phyloP scores from a whole-genome alignment of 208 protist genomes.

The Trypanosoma boissoni region DNA sequence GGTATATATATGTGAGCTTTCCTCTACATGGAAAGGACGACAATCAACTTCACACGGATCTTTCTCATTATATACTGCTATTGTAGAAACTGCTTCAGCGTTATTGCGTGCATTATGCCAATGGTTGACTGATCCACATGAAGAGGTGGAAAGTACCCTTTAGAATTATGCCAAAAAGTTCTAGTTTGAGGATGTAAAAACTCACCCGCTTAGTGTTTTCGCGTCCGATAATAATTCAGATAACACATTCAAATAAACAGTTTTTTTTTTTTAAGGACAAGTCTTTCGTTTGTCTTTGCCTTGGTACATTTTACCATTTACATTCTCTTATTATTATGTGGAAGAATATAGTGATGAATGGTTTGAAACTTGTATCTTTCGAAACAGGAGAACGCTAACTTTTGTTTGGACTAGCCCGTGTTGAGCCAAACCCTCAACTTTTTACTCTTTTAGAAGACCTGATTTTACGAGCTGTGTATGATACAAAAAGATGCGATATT shows the following conservation, averaged over 20 bases:
- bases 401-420: slow-evolving; percentile 34
- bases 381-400: slow-evolving; percentile 35
- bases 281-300: slow-evolving; percentile 16
- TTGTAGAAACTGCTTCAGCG: slow-evolving; percentile 6
- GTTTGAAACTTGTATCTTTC: slow-evolving; percentile 26
- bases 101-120: slow-evolving; percentile 6
- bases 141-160: neutral
- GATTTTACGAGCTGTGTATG: slow-evolving; percentile 23
- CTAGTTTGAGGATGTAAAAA: neutral
- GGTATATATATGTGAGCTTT: neutral
- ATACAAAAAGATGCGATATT: slow-evolving; percentile 28
- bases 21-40: slow-evolving; percentile 9
- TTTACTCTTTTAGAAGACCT: slow-evolving; percentile 24
- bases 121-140: neutral
- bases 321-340: slow-evolving; percentile 26
- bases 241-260: slow-evolving; percentile 17
- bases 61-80: neutral
- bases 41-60: neutral
- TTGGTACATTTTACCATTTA: slow-evolving; percentile 35
- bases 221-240: neutral
- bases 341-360: slow-evolving; percentile 29
- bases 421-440: slow-evolving; percentile 39
- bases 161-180: slow-evolving; percentile 7
- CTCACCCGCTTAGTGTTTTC: slow-evolving; percentile 9
- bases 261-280: slow-evolving; percentile 7